phyloP scores from a whole-genome alignment of 2,329 filamentous ascomycete genomes.

The Sarocladium brachiariae region DNA sequence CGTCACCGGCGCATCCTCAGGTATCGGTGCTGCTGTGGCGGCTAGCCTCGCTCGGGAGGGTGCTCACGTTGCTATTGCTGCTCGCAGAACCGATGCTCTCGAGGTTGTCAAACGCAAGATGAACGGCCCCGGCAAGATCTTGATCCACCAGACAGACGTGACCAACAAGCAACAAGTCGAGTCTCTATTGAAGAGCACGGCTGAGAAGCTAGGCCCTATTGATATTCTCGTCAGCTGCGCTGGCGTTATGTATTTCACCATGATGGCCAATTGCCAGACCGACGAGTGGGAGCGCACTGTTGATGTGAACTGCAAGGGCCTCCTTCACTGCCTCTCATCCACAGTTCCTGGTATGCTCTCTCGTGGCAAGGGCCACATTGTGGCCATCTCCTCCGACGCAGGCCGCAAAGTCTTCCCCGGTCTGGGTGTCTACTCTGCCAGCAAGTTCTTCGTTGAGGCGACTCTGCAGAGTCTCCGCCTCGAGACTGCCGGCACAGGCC shows the following conservation, averaged over 20 bases:
- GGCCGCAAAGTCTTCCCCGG: constrained; percentile 78
- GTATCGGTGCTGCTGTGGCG: constrained; percentile 71
- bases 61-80: constrained; percentile 64
- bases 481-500: constrained; percentile 66
- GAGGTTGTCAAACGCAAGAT: constrained; percentile 60
- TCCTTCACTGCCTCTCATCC: constrained; percentile 64
- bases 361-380: constrained; percentile 64
- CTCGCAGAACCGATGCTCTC: constrained; percentile 62
- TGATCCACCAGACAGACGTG: constrained; percentile 66
- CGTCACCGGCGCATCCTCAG: constrained; percentile 72
- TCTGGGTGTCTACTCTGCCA: constrained; percentile 73
- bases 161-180: constrained; percentile 61
- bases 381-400: constrained; percentile 76
- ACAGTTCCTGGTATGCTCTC: constrained; percentile 65
- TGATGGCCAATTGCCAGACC: constrained; percentile 70
- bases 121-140: constrained; percentile 46
- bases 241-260: constrained; percentile 83
- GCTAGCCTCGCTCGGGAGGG: constrained; percentile 62
- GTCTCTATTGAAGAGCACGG: constrained; percentile 52
- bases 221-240: constrained; percentile 77
- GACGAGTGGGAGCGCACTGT: constrained; percentile 79
- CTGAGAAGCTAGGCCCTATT: constrained; percentile 59
- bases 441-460: constrained; percentile 81
- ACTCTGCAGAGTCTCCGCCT: constrained; percentile 68
- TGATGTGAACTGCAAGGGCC: constrained; percentile 80